Percentiles rank a stretch among this genome's conserved stretches.
Evolutionary conservation across 495 filamentous ascomycete species (phyloP).

Genomic region (Parmelia sp.): DNA sequence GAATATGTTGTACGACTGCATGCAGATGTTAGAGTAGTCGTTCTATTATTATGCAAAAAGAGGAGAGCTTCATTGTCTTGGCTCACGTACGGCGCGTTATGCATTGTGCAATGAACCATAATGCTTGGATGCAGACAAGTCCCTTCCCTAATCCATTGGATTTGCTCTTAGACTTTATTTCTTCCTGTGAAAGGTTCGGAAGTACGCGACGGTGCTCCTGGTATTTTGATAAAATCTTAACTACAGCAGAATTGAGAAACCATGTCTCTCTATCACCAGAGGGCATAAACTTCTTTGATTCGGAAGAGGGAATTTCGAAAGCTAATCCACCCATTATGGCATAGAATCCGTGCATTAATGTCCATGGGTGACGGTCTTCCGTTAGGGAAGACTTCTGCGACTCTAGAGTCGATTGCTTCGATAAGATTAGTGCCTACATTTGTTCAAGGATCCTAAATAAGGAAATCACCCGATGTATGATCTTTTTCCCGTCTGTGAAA

Average conservation of each 20-base stretch:
- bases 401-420: conserved; percentile 7
- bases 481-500: neutral
- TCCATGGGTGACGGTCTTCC: conserved; percentile 17
- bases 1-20: conserved; percentile 15
- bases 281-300: conserved; percentile 1
- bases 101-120: conserved; percentile 17
- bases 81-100: conserved; percentile 1
- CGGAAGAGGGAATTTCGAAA: conserved; percentile 29
- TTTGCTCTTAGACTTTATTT: conserved; percentile 17
- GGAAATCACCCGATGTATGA: conserved; percentile 5
- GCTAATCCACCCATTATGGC: conserved; percentile 17
- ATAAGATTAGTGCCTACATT: neutral
- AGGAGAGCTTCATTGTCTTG: neutral
- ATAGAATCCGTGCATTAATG: conserved; percentile 16
- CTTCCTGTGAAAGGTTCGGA: conserved; percentile 5
- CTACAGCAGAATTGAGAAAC: conserved; percentile 18
- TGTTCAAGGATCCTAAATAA: too few relatives aligned
- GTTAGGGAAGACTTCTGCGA: neutral
- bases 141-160: conserved; percentile 6
- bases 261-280: neutral
- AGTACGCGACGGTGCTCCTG: neutral
- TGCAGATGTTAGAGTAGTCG: neutral
- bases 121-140: conserved; percentile 13
- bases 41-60: neutral
- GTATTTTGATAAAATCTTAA: neutral